Percentiles rank a stretch among this genome's conserved stretches.
Evolutionary conservation across 2,329 filamentous ascomycete species (phyloP).

Genomic region (Cucurbitaria berberidis): DNA sequence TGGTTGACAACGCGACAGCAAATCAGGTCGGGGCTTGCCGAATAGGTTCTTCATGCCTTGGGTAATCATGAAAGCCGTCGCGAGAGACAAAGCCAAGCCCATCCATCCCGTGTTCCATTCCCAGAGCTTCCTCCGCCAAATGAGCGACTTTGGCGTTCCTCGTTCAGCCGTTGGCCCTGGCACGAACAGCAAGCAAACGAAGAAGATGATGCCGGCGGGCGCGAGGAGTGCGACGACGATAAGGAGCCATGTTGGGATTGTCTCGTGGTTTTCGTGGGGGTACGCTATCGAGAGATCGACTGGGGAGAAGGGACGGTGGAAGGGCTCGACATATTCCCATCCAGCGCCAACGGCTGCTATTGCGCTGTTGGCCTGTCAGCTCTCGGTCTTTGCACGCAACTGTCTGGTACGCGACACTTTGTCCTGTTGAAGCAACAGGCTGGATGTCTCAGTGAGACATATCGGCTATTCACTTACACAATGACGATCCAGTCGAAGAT

Average conservation of each 20-base stretch:
- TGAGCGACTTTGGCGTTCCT: slow-evolving; percentile 66
- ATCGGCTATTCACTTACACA: slow-evolving; percentile 56
- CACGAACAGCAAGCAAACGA: slow-evolving; percentile 72
- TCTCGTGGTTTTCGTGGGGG: slow-evolving; percentile 73
- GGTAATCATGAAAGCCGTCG: slow-evolving; percentile 78
- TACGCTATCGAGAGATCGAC: slow-evolving; percentile 80
- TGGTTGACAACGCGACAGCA: slow-evolving; percentile 75
- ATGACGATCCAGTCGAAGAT: slow-evolving; percentile 76
- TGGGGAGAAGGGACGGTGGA: slow-evolving; percentile 73
- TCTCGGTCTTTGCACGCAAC: not conserved
- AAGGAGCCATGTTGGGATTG: slow-evolving; percentile 71
- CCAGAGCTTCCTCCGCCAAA: slow-evolving; percentile 87
- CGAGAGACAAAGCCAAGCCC: slow-evolving; percentile 75
- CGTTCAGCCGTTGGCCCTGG: slow-evolving; percentile 72
- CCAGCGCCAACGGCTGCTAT: slow-evolving; percentile 65
- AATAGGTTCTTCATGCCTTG: slow-evolving; percentile 81
- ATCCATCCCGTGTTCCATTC: slow-evolving; percentile 87
- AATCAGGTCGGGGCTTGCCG: slow-evolving; percentile 69
- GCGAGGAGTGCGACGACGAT: slow-evolving; percentile 67
- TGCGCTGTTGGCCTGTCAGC: slow-evolving; percentile 48
- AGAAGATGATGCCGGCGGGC: slow-evolving; percentile 71
- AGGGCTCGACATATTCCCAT: slow-evolving; percentile 67
- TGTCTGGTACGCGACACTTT: too few species aligned
- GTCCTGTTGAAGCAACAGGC: too few species aligned
- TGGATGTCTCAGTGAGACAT: too few species aligned